These are phyloP conservation scores for Trichosporon asahii DNA, from an alignment of 1,284 basidiomycete genomes.

Conservation along the genomic window DNA sequence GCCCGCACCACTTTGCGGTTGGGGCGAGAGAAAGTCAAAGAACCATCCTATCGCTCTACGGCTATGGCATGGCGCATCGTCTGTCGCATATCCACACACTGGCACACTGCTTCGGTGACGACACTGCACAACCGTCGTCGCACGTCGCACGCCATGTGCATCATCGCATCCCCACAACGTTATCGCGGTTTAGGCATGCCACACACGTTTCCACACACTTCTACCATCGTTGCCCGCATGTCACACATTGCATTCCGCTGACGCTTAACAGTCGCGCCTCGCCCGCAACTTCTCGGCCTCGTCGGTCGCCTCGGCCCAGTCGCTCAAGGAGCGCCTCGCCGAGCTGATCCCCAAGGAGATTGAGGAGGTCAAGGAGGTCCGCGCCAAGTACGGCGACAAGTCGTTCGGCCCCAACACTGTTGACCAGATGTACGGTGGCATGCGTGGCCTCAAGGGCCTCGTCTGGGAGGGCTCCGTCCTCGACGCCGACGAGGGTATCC, in stretches of 20 bases:
- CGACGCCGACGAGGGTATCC: constrained; percentile 92
- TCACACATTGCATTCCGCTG: not conserved
- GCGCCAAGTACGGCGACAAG: constrained; percentile 81
- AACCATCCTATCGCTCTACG: not conserved
- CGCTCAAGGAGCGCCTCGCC: constrained; percentile 83
- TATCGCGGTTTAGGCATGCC: not conserved
- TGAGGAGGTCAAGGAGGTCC: constrained; percentile 81
- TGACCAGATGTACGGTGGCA: constrained; percentile 84
- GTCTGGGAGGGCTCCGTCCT: constrained; percentile 96
- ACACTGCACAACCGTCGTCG: not conserved
- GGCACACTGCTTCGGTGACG: not conserved
- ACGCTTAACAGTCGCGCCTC: constrained; percentile 22
- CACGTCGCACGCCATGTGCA: not conserved
- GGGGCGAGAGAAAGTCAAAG: not conserved
- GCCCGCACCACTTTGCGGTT: not conserved
- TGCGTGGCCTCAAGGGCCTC: constrained; percentile 73
- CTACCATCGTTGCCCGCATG: not conserved
- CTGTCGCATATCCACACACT: too few relatives aligned
- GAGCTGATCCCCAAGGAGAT: constrained; percentile 86
- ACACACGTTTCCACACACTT: not conserved
- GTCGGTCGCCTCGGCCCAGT: constrained; percentile 61
- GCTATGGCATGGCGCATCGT: too few relatives aligned
- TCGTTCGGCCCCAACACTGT: constrained; percentile 83
- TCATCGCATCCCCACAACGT: not conserved
- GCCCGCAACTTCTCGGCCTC: constrained; percentile 57